phyloP scores from a whole-genome alignment of 345 rosid genomes.

The Eucalyptus urophylla region DNA sequence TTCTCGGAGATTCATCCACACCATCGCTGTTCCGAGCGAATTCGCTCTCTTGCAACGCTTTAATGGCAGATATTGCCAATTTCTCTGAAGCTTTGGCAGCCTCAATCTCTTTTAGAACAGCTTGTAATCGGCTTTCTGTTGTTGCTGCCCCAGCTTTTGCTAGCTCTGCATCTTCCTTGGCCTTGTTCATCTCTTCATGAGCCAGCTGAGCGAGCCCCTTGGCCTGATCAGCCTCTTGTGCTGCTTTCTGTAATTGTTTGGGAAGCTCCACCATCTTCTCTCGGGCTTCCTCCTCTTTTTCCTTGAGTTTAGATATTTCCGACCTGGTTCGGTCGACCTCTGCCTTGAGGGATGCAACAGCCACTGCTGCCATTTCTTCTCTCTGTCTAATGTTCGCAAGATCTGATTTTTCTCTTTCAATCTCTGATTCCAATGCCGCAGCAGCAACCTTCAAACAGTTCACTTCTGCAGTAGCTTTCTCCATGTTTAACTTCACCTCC shows the following conservation, averaged over 20 bases:
- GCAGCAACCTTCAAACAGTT: constrained; percentile 58
- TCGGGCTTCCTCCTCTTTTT: constrained; percentile 53
- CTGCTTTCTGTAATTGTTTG: constrained; percentile 61
- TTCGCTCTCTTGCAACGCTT: constrained; percentile 83
- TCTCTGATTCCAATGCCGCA: constrained; percentile 45
- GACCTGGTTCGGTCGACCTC: constrained; percentile 58
- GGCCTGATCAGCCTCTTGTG: constrained; percentile 74
- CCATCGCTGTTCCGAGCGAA: constrained; percentile 15
- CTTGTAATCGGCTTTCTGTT: constrained; percentile 57
- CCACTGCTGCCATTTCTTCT: constrained; percentile 79
- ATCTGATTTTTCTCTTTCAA: constrained; percentile 50
- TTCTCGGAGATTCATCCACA: constrained; percentile 36
- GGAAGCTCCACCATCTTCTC: constrained; percentile 60
- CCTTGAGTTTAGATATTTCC: constrained; percentile 40
- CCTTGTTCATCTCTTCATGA: constrained; percentile 61
- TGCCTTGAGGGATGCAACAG: constrained; percentile 68
- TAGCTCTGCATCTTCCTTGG: constrained; percentile 70
- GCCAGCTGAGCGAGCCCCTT: constrained; percentile 51
- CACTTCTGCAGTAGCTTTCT: constrained; percentile 68
- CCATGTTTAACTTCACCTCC: constrained; percentile 68
- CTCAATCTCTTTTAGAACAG: constrained; percentile 75
- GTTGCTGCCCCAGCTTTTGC: constrained; percentile 73
- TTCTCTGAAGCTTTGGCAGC: constrained; percentile 84
- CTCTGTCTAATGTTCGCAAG: constrained; percentile 54
- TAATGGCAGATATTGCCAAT: constrained; percentile 74